Evolutionary conservation across 495 filamentous ascomycete genomes (phyloP).

Genomic region (Staphylotrichum longicolle): DNA sequence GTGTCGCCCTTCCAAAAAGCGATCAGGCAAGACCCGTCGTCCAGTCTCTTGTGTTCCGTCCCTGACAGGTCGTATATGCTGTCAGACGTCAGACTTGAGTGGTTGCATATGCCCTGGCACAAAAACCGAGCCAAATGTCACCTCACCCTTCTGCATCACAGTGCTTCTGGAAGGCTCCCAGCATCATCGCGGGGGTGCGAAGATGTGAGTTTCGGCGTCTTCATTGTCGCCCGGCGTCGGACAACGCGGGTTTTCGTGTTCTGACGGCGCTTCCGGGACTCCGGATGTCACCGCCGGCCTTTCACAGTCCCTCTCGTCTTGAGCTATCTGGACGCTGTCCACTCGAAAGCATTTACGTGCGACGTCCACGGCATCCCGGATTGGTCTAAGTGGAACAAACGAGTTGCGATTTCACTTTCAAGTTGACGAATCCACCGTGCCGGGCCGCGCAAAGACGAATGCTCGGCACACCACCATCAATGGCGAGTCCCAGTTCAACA

Average conservation of each 20-base stretch:
- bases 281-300: conserved; percentile 11
- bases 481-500: background rate
- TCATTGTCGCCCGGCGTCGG: conserved; percentile 12
- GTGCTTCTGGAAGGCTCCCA: conserved; percentile 16
- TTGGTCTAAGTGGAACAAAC: too few relatives aligned
- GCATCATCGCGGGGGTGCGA: conserved; percentile 3
- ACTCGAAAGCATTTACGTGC: background rate
- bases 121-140: conserved; percentile 12
- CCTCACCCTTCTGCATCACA: conserved; percentile 11
- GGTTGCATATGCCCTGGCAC: conserved; percentile 16
- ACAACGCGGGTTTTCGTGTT: conserved; percentile 8
- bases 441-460: too few relatives aligned
- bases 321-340: too few relatives aligned
- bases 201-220: conserved; percentile 1
- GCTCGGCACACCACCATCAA: too few relatives aligned
- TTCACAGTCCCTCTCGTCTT: background rate
- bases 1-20: background rate
- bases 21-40: background rate
- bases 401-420: too few relatives aligned
- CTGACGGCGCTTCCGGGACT: conserved; percentile 3
- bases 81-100: conserved; percentile 22
- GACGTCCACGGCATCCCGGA: too few relatives aligned
- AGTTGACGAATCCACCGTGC: too few relatives aligned
- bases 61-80: conserved; percentile 26
- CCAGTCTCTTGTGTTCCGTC: conserved; percentile 11